Evolutionary conservation across 73 alveolate genomes (phyloP), one percentile per base, ranked within the genome.

Genomic region (Durusdinium trenchii): DNA sequence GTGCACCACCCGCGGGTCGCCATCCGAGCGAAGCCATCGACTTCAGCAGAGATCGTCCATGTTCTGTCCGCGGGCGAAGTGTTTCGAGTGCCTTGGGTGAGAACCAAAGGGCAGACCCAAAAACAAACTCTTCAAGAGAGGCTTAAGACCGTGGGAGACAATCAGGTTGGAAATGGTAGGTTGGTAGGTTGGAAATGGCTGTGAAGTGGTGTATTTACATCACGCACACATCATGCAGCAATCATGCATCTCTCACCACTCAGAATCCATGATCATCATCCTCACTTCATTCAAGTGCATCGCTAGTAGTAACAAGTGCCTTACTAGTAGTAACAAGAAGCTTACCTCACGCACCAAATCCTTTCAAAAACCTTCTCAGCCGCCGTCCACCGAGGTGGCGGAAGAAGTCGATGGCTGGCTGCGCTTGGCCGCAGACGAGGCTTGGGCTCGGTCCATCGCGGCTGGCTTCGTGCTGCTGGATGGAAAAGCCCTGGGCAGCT

Each of bases 1-100:
- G 57, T 91, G 45, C 98, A 91, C 61, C 81, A 81, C 40, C 98
- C 98, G n/a, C 87, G 98, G 36, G 98, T 91, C 57, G 98, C 98
- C 54, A 91, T 91, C 82, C 98, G 98, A 2, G 98, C 98, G 36
- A 52, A 47, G 60, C 83, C 98, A 1, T 69, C 90, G 16, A 91
- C 98, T n/a, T 36, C 46, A 32, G 98, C 98, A 32, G 98, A 91
- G 69, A 91, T 91, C 48, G 98, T 69, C 46, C 89, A 84, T 23
- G 94, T 52, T 23, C n/a, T 84, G 75, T 51, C 75, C 0, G 76
- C 73, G 48, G 94, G 94, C 76, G 94, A 84, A 51, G 51, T 84
- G 52, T 84, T 84, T 32, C 94, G 94, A n/a, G 94, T 38, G 4
- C 35, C 75, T 84, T 26, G 91, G 69, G 23, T 2, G 38, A 64